These are phyloP conservation scores for Myochromella boudieri DNA, from an alignment of 768 basidiomycete species.

Conservation along the genomic window DNA sequence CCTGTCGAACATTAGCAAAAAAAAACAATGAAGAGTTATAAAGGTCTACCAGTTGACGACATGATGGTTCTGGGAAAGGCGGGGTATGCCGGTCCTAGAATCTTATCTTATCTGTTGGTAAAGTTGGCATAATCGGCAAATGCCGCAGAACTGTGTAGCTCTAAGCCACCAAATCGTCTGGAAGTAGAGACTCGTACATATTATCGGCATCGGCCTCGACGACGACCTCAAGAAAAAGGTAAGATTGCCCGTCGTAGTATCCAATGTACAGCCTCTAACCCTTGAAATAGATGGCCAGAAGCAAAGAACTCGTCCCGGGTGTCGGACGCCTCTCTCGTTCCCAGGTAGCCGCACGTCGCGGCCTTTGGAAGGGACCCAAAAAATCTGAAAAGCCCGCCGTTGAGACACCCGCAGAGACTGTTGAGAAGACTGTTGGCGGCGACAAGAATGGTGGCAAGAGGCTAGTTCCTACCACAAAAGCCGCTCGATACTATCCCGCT, in stretches of 20 bases:
- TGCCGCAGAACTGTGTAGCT: constrained; percentile 45
- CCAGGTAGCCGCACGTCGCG: constrained; percentile 76
- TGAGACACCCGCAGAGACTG: constrained; percentile 56
- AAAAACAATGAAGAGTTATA: constrained; percentile 7
- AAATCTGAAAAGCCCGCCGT: constrained; percentile 68
- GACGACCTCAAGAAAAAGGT: constrained; percentile 55
- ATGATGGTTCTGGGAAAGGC: constrained; percentile 5
- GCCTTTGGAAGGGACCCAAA: constrained; percentile 83
- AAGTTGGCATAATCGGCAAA: constrained; percentile 24
- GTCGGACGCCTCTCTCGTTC: constrained; percentile 84
- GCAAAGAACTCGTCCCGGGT: constrained; percentile 79
- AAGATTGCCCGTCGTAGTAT: constrained; percentile 20
- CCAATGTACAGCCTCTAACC: constrained; percentile 9
- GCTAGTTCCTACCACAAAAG: constrained; percentile 81
- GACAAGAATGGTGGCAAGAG: constrained; percentile 90
- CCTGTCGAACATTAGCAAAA: background rate
- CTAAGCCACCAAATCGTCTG: constrained; percentile 37
- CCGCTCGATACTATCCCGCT: constrained; percentile 90
- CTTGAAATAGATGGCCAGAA: constrained; percentile 69
- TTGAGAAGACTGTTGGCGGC: constrained; percentile 84
- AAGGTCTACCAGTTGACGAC: constrained; percentile 2
- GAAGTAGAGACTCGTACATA: constrained; percentile 33
- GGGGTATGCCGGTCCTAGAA: constrained; percentile 1
- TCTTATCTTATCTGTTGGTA: constrained; percentile 25
- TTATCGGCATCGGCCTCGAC: constrained; percentile 49